Percentiles rank a stretch among this genome's conserved stretches.
These are phyloP conservation scores for Harringtonia lauricola DNA, from an alignment of 2,329 filamentous ascomycete genomes.

Conservation along the genomic window DNA sequence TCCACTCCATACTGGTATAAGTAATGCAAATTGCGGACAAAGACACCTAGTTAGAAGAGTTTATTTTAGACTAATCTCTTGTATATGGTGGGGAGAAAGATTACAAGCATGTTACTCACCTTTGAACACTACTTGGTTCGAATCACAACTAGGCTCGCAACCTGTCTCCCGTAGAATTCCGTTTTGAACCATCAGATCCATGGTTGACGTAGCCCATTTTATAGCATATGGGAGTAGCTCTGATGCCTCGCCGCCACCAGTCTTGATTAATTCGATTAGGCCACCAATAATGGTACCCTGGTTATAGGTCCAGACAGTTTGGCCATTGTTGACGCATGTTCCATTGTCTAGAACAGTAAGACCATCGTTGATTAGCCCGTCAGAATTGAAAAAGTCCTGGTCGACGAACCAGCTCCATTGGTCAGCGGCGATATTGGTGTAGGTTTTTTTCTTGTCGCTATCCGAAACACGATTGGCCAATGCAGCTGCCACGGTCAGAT, in stretches of 20 bases:
- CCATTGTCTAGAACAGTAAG: constrained; percentile 27
- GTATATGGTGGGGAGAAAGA: neutral
- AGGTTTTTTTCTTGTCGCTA: constrained; percentile 22
- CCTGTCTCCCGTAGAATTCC: constrained; percentile 41
- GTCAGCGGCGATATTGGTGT: constrained; percentile 32
- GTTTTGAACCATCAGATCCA: constrained; percentile 27
- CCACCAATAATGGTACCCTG: constrained; percentile 42
- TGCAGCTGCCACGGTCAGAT: constrained; percentile 37
- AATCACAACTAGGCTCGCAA: constrained; percentile 28
- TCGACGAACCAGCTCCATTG: constrained; percentile 41
- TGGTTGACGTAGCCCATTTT: constrained; percentile 38
- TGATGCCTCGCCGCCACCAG: constrained; percentile 27
- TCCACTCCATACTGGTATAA: constrained; percentile 38
- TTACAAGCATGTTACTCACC: constrained; percentile 42
- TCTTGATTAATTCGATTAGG: constrained; percentile 31
- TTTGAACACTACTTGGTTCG: constrained; percentile 39
- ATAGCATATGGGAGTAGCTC: constrained; percentile 27
- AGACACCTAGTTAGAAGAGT: constrained; percentile 31
- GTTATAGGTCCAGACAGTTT: constrained; percentile 39
- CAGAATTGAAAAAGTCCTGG: constrained; percentile 35
- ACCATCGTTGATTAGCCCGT: constrained; percentile 40
- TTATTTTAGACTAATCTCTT: neutral
- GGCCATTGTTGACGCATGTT: constrained; percentile 34
- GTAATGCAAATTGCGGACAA: constrained; percentile 48
- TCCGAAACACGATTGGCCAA: constrained; percentile 34